phyloP scores from a whole-genome alignment of 805 yeast species.

The Wickerhamomyces canadensis region DNA sequence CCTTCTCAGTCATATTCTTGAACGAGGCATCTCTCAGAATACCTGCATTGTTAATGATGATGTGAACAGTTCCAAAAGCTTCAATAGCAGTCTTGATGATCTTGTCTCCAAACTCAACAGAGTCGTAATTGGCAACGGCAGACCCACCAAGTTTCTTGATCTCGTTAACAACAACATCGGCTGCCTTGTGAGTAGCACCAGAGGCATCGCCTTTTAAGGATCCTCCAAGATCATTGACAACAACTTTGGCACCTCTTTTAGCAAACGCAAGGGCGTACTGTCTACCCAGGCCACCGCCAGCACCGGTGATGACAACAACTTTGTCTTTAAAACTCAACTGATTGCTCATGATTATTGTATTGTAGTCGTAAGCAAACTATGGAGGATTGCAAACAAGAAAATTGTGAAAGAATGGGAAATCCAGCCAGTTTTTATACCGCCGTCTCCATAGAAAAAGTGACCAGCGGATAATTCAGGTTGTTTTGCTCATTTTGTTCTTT shows the following conservation, averaged over 20 bases:
- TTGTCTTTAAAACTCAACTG: conserved; percentile 60
- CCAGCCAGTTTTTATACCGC: not conserved
- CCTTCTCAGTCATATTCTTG: conserved; percentile 78
- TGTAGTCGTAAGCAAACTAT: not conserved
- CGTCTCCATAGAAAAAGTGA: conserved; percentile 44
- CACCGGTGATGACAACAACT: conserved; percentile 93
- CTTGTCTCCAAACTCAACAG: conserved; percentile 78
- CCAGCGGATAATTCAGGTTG: conserved; percentile 38
- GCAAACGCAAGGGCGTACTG: conserved; percentile 86
- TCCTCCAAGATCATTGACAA: conserved; percentile 92
- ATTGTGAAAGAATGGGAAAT: not conserved
- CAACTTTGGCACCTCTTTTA: conserved; percentile 88
- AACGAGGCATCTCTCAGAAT: conserved; percentile 84
- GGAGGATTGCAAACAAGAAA: no score
- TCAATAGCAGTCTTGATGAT: conserved; percentile 83
- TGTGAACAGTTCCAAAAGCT: conserved; percentile 82
- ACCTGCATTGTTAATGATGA: conserved; percentile 92
- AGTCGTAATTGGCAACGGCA: conserved; percentile 93
- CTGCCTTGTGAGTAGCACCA: conserved; percentile 63
- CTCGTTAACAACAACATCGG: conserved; percentile 86
- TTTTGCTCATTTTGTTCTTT: conserved; percentile 43
- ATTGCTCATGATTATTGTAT: not conserved
- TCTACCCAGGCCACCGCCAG: conserved; percentile 95
- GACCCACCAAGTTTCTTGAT: conserved; percentile 69
- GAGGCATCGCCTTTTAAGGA: conserved; percentile 64